phyloP scores from a whole-genome alignment of 768 basidiomycete species.

The Multifurca ochricompacta region DNA sequence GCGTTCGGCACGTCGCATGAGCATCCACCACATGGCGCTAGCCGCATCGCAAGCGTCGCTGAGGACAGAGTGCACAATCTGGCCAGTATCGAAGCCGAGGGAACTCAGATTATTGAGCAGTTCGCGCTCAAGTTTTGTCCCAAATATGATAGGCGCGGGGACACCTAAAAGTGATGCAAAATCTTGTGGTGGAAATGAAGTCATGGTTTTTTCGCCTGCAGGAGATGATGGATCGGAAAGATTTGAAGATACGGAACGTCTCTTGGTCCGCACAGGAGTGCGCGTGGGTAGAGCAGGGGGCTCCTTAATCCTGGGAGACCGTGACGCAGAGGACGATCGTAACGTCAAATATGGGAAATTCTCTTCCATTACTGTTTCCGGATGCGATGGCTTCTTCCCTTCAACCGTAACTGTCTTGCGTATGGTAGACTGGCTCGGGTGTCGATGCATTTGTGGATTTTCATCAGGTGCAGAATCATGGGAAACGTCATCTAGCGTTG shows the following conservation, averaged over 20 bases:
- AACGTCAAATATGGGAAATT: slow-evolving; percentile 25
- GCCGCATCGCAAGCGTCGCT: slow-evolving; percentile 88
- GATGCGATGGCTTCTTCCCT: slow-evolving; percentile 31
- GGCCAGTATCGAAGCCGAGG: slow-evolving; percentile 88
- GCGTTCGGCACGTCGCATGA: slow-evolving; percentile 73
- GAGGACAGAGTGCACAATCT: slow-evolving; percentile 90
- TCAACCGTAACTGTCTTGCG: slow-evolving; percentile 31
- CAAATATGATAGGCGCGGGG: slow-evolving; percentile 78
- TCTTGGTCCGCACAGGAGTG: slow-evolving; percentile 92
- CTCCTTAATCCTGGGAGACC: slow-evolving; percentile 26
- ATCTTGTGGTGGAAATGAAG: slow-evolving; percentile 40
- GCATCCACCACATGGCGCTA: slow-evolving; percentile 95
- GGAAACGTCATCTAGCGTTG: slow-evolving; percentile 45
- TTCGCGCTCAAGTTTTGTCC: slow-evolving; percentile 71
- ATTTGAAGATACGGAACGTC: slow-evolving; percentile 88
- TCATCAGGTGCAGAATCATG: slow-evolving; percentile 20
- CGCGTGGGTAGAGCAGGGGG: slow-evolving; percentile 64
- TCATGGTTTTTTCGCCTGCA: slow-evolving; percentile 27
- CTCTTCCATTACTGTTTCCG: slow-evolving; percentile 50
- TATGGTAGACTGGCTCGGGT: slow-evolving; percentile 53
- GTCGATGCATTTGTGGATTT: slow-evolving; percentile 37
- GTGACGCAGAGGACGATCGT: slow-evolving; percentile 25
- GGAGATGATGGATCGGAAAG: slow-evolving; percentile 57
- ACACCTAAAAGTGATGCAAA: slow-evolving; percentile 56
- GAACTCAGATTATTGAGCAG: slow-evolving; percentile 65